These are phyloP conservation scores for Hanseniaspora lachancei DNA, from an alignment of 805 yeast genomes.

Conservation along the genomic window DNA sequence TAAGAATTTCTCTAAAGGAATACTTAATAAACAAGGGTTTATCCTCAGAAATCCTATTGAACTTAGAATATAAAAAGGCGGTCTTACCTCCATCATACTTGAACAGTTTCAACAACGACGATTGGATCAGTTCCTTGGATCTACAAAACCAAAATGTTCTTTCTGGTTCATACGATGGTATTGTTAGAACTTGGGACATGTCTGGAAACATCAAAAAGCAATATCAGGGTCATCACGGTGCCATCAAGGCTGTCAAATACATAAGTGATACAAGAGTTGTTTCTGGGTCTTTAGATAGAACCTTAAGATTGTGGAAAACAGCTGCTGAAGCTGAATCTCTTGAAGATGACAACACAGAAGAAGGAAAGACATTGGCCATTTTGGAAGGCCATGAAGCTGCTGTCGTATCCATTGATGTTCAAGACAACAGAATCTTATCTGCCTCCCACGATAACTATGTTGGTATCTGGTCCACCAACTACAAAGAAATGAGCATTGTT, in stretches of 20 bases:
- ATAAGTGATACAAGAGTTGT: constrained; percentile 61
- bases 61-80: constrained; percentile 81
- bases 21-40: constrained; percentile 65
- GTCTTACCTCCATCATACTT: constrained; percentile 87
- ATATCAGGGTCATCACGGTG: constrained; percentile 76
- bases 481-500: constrained; percentile 67
- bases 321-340: constrained; percentile 30
- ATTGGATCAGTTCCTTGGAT: constrained; percentile 75
- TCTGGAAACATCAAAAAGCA: constrained; percentile 72
- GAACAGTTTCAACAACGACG: constrained; percentile 81
- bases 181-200: constrained; percentile 76
- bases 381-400: constrained; percentile 84
- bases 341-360: constrained; percentile 39
- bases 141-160: constrained; percentile 39
- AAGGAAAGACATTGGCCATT: constrained; percentile 69
- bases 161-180: constrained; percentile 89
- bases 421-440: constrained; percentile 55
- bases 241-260: constrained; percentile 75
- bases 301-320: constrained; percentile 77
- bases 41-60: constrained; percentile 66
- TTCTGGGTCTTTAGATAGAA: constrained; percentile 80
- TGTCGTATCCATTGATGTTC: constrained; percentile 62
- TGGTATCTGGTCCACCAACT: constrained; percentile 79
- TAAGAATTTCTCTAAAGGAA: constrained; percentile 67
- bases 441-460: constrained; percentile 71